Evolutionary conservation across 768 basidiomycete genomes (phyloP).

Genomic region (Psilocybe cubensis): DNA sequence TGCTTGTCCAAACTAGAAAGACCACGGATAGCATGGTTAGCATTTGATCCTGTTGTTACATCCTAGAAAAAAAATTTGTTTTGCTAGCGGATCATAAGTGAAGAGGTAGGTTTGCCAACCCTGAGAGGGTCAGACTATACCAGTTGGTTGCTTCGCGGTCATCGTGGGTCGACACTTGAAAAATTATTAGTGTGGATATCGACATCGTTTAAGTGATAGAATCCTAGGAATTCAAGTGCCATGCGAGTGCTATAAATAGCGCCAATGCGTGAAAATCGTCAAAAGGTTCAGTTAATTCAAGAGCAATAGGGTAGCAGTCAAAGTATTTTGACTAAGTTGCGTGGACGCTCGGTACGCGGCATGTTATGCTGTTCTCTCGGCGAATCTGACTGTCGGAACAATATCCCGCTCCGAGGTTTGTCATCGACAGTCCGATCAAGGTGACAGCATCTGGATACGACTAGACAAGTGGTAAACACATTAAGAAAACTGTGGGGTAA

Average conservation of each 20-base stretch:
- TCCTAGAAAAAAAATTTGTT: conserved; percentile 22
- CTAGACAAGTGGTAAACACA: background rate
- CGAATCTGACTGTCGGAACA: conserved; percentile 1
- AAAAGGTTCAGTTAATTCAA: conserved; percentile 1
- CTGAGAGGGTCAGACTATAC: conserved; percentile 16
- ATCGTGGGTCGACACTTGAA: conserved; percentile 23
- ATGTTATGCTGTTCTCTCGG: background rate
- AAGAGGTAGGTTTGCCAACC: conserved; percentile 12
- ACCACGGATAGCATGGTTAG: too few species aligned
- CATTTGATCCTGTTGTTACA: conserved; percentile 12
- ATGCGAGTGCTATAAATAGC: background rate
- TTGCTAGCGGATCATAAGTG: conserved; percentile 25
- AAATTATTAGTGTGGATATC: background rate
- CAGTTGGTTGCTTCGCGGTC: conserved; percentile 12
- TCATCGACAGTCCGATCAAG: conserved; percentile 6
- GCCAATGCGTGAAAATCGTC: conserved; percentile 10
- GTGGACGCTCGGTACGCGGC: background rate
- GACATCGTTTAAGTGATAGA: background rate
- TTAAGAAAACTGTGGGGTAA: conserved; percentile 20
- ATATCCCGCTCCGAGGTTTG: conserved; percentile 12
- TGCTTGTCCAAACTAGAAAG: background rate
- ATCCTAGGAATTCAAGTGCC: background rate
- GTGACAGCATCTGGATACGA: background rate
- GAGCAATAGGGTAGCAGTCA: background rate
- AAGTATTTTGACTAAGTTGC: background rate